Conservation (phyloP, 441 rosid species). For the Aquilaria agallochum region DNA sequence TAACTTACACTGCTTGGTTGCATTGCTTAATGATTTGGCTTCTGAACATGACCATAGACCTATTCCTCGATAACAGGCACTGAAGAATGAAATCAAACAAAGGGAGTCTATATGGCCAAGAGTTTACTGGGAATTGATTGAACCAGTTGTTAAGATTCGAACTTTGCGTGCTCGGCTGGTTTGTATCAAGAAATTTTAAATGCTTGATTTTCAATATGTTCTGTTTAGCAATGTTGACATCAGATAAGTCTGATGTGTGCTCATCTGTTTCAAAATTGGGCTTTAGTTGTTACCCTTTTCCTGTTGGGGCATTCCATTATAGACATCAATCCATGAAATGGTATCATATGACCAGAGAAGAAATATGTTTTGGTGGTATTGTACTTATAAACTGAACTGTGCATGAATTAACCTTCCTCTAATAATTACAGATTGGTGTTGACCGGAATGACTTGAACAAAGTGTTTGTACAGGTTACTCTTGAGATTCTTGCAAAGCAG, state of each 20-base stretch:
- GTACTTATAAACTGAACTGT: too few relatives aligned
- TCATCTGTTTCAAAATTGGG: too few relatives aligned
- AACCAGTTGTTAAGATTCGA: constrained; percentile 72
- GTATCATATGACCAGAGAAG: background rate
- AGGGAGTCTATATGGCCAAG: constrained; percentile 73
- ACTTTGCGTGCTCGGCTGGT: constrained; percentile 92
- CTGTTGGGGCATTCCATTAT: background rate
- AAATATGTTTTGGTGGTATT: too few relatives aligned
- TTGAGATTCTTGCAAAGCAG: constrained; percentile 86
- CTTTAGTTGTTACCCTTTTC: too few relatives aligned
- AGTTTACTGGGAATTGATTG: constrained; percentile 87
- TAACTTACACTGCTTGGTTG: too few relatives aligned
- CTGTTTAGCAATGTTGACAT: background rate
- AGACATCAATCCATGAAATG: background rate
- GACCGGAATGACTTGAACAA: constrained; percentile 67
- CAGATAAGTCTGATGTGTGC: too few relatives aligned
- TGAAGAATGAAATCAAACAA: constrained; percentile 81
- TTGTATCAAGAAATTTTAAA: constrained; percentile 27
- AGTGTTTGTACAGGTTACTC: constrained; percentile 78
- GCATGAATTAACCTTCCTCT: constrained; percentile 2
- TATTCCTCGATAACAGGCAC: constrained; percentile 36
- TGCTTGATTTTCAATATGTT: constrained; percentile 4
- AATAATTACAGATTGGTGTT: constrained; percentile 65
- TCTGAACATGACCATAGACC: background rate
- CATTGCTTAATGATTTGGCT: too few relatives aligned